Conservation (phyloP, 139 green algal genomes). For the Picochlorum sp. region DNA sequence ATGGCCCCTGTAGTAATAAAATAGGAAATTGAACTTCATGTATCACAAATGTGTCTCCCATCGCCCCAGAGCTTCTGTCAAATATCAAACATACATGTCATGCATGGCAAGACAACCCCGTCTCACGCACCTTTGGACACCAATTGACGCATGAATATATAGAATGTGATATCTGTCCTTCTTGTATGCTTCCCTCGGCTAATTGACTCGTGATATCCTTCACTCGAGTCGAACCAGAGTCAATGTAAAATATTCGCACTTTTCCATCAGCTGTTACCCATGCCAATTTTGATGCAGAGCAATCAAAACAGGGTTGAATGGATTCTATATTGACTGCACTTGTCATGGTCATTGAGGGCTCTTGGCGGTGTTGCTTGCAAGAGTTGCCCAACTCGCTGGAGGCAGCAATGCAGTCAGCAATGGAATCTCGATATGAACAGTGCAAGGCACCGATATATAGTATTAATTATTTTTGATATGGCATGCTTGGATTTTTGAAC, state of each 20-base stretch:
- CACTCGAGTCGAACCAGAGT: background rate
- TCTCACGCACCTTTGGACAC: background rate
- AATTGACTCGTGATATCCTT: background rate
- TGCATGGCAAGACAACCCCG: background rate
- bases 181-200: background rate
- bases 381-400: too few relatives aligned
- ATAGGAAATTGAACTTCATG: background rate
- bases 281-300: background rate
- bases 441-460: too few relatives aligned
- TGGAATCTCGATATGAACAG: too few relatives aligned
- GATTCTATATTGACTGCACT: conserved; percentile 5
- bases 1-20: background rate
- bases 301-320: conserved; percentile 1
- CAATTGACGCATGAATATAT: background rate
- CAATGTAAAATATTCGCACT: background rate
- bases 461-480: too few relatives aligned
- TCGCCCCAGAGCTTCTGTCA: too few relatives aligned
- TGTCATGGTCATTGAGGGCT: background rate
- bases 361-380: too few relatives aligned
- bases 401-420: too few relatives aligned
- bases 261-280: background rate
- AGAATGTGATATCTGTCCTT: background rate
- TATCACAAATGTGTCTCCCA: too few relatives aligned
- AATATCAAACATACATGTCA: too few relatives aligned
- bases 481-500: too few relatives aligned